These are phyloP conservation scores for Udeniomyces megalosporus DNA, from an alignment of 768 basidiomycete genomes.

Conservation along the genomic window DNA sequence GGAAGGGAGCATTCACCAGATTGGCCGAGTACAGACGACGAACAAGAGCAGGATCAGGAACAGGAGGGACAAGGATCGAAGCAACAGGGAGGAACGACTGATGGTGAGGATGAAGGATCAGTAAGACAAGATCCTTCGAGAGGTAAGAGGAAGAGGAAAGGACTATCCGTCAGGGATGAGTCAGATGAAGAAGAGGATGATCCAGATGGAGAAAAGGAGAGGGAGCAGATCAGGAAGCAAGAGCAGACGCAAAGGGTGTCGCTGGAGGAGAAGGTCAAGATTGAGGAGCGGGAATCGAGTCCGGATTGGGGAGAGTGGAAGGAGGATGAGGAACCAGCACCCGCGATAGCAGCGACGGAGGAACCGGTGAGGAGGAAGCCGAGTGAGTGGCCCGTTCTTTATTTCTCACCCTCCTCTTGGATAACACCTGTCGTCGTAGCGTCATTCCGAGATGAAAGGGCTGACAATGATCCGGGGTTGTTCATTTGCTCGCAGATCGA, in stretches of 20 bases:
- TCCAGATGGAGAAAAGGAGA: too few relatives aligned
- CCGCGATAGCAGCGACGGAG: neutral
- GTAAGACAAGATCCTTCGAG: too few relatives aligned
- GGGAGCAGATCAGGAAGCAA: too few relatives aligned
- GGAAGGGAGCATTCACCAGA: neutral
- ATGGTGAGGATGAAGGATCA: neutral
- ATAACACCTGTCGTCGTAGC: neutral
- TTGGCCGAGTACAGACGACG: conserved; percentile 8
- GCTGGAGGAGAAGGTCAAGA: neutral
- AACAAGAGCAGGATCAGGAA: neutral
- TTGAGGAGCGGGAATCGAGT: neutral
- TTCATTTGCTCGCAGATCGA: neutral
- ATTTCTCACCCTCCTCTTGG: neutral
- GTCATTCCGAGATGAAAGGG: neutral
- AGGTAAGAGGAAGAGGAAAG: too few relatives aligned
- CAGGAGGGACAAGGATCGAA: neutral
- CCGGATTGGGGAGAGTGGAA: neutral
- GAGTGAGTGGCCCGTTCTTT: neutral
- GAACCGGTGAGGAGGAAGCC: neutral
- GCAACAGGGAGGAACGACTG: neutral
- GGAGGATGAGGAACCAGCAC: neutral
- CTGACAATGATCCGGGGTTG: neutral
- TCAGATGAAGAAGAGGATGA: neutral
- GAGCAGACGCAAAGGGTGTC: neutral
- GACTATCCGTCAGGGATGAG: too few relatives aligned